Percentiles rank a stretch among this genome's conserved stretches.
Evolutionary conservation across 2,329 filamentous ascomycete species (phyloP).

Genomic region (Peltaster fructicola): DNA sequence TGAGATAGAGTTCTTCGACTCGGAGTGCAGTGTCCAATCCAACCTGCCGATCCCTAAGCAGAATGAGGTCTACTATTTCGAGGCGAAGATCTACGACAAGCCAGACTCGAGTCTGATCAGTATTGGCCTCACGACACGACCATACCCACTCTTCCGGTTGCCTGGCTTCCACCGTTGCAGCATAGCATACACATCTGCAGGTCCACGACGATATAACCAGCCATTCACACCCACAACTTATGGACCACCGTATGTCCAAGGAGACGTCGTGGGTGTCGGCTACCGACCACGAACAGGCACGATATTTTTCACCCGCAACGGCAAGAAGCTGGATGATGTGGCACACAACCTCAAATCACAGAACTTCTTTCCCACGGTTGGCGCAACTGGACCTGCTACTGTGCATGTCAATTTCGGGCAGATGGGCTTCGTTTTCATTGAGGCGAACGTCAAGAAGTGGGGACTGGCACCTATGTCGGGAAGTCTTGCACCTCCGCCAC

Average conservation of each 20-base stretch:
- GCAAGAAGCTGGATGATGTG: conserved; percentile 90
- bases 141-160: conserved; percentile 83
- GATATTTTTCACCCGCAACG: conserved; percentile 95
- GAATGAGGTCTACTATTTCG: conserved; percentile 99
- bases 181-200: conserved; percentile 76
- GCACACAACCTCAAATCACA: conserved; percentile 82
- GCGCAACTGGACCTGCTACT: conserved; percentile 79
- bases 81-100: conserved; percentile 96
- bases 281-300: conserved; percentile 89
- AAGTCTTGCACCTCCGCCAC: conserved; percentile 82
- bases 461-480: conserved; percentile 90
- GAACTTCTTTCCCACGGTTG: conserved; percentile 96
- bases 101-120: conserved; percentile 73
- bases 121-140: conserved; percentile 91
- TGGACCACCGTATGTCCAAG: conserved; percentile 71
- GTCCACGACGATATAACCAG: conserved; percentile 78
- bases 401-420: conserved; percentile 97
- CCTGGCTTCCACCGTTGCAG: conserved; percentile 90
- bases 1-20: conserved; percentile 97
- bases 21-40: conserved; percentile 90
- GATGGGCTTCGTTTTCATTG: conserved; percentile 95
- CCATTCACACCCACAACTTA: conserved; percentile 69
- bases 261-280: conserved; percentile 88
- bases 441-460: conserved; percentile 99
- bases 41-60: conserved; percentile 95